These are phyloP conservation scores for Cynara cardunculus DNA, from an alignment of 129 eudicot species.

Conservation along the genomic window DNA sequence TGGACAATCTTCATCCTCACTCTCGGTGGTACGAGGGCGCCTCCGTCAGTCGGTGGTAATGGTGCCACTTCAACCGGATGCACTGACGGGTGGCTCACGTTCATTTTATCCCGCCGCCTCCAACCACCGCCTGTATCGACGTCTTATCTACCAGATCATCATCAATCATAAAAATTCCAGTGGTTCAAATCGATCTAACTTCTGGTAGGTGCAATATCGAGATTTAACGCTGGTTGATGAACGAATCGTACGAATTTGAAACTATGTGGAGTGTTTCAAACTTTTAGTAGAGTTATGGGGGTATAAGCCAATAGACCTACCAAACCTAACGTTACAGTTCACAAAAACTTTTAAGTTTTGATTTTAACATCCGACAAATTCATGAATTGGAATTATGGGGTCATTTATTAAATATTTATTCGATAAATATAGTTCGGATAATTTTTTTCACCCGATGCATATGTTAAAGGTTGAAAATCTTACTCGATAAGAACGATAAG, in stretches of 20 bases:
- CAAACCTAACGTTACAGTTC: neutral
- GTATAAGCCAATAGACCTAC: conserved; percentile 17
- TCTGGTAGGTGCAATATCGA: conserved; percentile 14
- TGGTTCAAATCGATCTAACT: conserved; percentile 26
- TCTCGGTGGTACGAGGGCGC: conserved; percentile 40
- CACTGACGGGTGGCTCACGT: conserved; percentile 64
- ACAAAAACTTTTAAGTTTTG: neutral
- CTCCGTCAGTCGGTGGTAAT: conserved; percentile 58
- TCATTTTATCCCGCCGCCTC: conserved; percentile 42
- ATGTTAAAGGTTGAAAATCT: too few species aligned
- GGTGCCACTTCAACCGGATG: conserved; percentile 68
- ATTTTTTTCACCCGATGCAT: too few species aligned
- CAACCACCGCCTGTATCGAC: conserved; percentile 31
- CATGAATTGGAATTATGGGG: too few species aligned
- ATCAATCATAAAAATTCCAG: conserved; percentile 16
- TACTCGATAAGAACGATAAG: too few species aligned
- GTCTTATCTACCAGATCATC: conserved; percentile 20
- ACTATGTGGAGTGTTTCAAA: conserved; percentile 7
- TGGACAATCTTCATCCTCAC: conserved; percentile 72
- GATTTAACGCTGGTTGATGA: conserved; percentile 14
- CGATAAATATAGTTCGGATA: too few species aligned
- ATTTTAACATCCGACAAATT: too few species aligned
- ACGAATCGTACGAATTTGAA: conserved; percentile 9
- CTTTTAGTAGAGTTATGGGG: conserved; percentile 4
- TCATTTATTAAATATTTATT: too few species aligned